Base-by-base conservation (phyloP, 1,284 basidiomycete genomes). In the Heterobasidion annosum region DNA sequence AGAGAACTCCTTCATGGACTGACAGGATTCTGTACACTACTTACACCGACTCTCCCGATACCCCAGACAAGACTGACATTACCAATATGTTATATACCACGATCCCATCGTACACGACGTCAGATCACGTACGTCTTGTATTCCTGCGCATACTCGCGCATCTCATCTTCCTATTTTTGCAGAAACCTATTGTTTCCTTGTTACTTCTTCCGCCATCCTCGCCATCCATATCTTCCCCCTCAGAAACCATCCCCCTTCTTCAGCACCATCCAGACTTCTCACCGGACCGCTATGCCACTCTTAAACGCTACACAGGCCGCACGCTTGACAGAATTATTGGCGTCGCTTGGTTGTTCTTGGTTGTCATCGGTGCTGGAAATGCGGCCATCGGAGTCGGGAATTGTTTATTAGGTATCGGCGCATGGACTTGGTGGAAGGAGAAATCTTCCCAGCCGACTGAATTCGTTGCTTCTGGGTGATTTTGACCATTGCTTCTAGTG, bases 21-120 rank as follows among this genome's bases (percentile, higher is more conserved):
- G 96, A 99, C 69, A 82, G 96, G 46, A 83, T 99, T 49, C 73
- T 99, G 61, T 97, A 93, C 67, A 78, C 88, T 1, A 91, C 91
- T 6, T 75, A 88, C 62, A 76, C 78, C n/a, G 91, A 92, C 65
- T 74, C 76, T 0, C 77, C 82, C 1, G 72, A 79, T 56, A 67
- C 67, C 5, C 73, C 75, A 6, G 71, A 80, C 15, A 64, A 70
- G 52, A 85, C 85, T 0, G 67, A 70, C 48, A 83, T 90, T 56
- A 74, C 66, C 2, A 87, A 85, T 59, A 55, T 88, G 8, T 64
- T 88, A 43, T 91, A 89, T 64, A 91, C 88, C 15, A 82, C 80
- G 43, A 77, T 87, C 57, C 89, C 83, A 9, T 85, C 83, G 2
- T 92, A 89, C 65, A 84, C 81, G 44, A 83, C 81, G 9, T 92